Conservation (phyloP, 2,329 filamentous ascomycete species). For the Penicillium palitans region DNA sequence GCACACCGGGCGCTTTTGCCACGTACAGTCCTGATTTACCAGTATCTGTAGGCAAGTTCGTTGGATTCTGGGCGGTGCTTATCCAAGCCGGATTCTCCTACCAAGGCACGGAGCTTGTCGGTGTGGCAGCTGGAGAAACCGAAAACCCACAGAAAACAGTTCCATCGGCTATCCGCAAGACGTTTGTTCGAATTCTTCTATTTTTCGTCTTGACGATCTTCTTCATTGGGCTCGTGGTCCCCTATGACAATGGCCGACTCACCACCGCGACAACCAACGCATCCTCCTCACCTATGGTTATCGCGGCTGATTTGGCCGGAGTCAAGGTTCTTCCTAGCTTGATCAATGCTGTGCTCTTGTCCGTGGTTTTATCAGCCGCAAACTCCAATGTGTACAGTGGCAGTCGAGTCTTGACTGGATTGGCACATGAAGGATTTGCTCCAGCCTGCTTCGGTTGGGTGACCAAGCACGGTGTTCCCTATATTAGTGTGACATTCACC, state of each 20-base stretch:
- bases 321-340: constrained; percentile 40
- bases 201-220: constrained; percentile 52
- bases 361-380: constrained; percentile 42
- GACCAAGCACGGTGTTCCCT: constrained; percentile 45
- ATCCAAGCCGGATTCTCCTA: constrained; percentile 44
- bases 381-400: constrained; percentile 48
- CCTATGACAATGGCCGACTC: constrained; percentile 58
- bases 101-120: constrained; percentile 69
- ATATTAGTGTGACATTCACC: constrained; percentile 45
- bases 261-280: constrained; percentile 34
- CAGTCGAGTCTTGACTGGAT: constrained; percentile 67
- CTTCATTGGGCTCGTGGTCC: constrained; percentile 70
- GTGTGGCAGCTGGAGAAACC: constrained; percentile 73
- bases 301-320: constrained; percentile 41
- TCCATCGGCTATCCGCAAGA: constrained; percentile 69
- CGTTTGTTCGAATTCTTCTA: constrained; percentile 70
- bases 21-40: constrained; percentile 60
- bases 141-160: constrained; percentile 70
- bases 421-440: constrained; percentile 52
- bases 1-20: constrained; percentile 67
- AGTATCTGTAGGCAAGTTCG: constrained; percentile 60
- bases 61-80: constrained; percentile 59
- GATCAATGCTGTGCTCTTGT: constrained; percentile 44
- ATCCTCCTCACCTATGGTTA: constrained; percentile 43
- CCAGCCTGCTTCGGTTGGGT: constrained; percentile 45